Percentiles rank a stretch among this genome's conserved stretches.
Evolutionary conservation across 2,329 filamentous ascomycete genomes (phyloP).

Genomic region (Thermothelomyces thermophilus): DNA sequence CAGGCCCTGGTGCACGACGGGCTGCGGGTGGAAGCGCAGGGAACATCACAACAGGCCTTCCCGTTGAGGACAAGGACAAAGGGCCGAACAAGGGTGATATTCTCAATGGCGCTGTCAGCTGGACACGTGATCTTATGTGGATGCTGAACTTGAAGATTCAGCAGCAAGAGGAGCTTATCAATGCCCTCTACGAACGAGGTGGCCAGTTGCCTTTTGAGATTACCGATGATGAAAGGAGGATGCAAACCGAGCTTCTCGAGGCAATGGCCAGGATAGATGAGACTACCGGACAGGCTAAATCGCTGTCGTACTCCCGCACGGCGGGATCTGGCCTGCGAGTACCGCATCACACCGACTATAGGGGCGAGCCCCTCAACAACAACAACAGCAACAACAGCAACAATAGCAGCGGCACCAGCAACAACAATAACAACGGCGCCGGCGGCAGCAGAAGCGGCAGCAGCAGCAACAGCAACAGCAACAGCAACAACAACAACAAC

Average conservation of each 20-base stretch:
- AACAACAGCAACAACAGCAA: conserved; percentile 34
- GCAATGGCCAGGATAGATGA: conserved; percentile 75
- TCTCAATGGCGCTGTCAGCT: conserved; percentile 91
- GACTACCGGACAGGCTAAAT: conserved; percentile 36
- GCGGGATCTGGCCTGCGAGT: conserved; percentile 82
- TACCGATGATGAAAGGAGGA: conserved; percentile 87
- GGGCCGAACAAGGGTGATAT: conserved; percentile 99
- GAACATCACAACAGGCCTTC: conserved; percentile 86
- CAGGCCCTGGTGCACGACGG: conserved; percentile 74
- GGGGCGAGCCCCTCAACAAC: conserved; percentile 66
- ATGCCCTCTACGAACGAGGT: conserved; percentile 65
- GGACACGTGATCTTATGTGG: conserved; percentile 98
- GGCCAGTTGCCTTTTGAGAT: conserved; percentile 72
- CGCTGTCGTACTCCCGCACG: conserved; percentile 76
- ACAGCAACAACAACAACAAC: conserved; percentile 39
- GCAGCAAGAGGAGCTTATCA: conserved; percentile 79
- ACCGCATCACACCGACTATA: conserved; percentile 86
- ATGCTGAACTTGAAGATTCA: conserved; percentile 83
- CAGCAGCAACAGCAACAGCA: too few relatives aligned
- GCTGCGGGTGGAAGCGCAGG: conserved; percentile 63
- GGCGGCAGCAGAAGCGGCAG: too few relatives aligned
- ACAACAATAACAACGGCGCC: too few relatives aligned
- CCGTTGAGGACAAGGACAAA: conserved; percentile 95
- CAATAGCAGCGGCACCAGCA: too few relatives aligned
- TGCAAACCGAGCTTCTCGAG: conserved; percentile 88